Conservation (phyloP, 1,284 basidiomycete species). For the Fomitiporia mediterranea region DNA sequence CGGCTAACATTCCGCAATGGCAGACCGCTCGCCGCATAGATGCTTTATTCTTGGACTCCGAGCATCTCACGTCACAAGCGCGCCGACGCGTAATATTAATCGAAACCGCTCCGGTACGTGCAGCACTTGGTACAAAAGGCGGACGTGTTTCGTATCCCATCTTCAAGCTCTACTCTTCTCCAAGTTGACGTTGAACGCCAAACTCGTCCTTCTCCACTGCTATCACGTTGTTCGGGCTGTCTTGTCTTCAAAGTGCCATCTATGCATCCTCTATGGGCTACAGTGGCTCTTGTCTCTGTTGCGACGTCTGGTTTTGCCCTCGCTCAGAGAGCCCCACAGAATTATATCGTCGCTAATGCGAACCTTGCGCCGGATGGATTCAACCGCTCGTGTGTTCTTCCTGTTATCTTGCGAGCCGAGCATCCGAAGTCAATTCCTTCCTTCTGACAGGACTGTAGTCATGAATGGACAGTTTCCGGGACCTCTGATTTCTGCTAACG, state of each 20-base stretch:
- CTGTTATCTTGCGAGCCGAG: neutral
- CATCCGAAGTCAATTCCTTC: neutral
- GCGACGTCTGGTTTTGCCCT: neutral
- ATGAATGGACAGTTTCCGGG: constrained; percentile 16
- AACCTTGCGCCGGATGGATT: constrained; percentile 17
- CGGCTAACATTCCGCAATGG: neutral
- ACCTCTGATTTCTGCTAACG: constrained; percentile 13
- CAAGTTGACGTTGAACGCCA: neutral
- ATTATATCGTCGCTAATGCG: constrained; percentile 9
- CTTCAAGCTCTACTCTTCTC: neutral
- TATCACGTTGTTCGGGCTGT: neutral
- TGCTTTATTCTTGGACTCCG: neutral
- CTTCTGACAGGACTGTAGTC: constrained; percentile 1
- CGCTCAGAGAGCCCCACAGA: constrained; percentile 1
- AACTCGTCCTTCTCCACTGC: neutral
- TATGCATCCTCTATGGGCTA: neutral
- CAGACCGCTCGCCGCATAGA: constrained; percentile 11
- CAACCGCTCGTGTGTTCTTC: constrained; percentile 16
- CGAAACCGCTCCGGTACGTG: neutral
- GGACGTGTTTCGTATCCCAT: neutral
- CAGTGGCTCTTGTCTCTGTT: neutral
- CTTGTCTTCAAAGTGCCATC: neutral
- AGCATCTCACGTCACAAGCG: neutral
- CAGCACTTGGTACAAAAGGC: neutral
- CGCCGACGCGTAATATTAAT: neutral